These are phyloP conservation scores for Spathaspora sp. DNA, from an alignment of 1,139 yeast genomes.

Conservation along the genomic window DNA sequence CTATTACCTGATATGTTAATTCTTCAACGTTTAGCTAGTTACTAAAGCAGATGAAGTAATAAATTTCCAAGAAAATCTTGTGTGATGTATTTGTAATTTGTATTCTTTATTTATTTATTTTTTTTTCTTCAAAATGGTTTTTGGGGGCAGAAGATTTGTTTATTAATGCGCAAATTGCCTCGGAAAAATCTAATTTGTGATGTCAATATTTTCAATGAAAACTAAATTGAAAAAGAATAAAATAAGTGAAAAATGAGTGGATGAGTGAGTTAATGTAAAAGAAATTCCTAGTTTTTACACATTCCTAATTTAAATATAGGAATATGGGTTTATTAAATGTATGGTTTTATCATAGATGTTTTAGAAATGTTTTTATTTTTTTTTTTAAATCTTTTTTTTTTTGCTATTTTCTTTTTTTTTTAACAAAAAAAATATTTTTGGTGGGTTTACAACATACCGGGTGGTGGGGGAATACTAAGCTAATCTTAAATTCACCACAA, in stretches of 20 bases:
- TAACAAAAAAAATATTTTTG: too few relatives aligned
- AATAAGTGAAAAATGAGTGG: background rate
- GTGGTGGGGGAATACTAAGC: background rate
- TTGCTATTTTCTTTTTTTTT: too few relatives aligned
- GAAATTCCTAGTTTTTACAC: background rate
- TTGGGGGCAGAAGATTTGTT: background rate
- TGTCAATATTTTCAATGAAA: background rate
- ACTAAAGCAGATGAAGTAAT: background rate
- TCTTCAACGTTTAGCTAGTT: background rate
- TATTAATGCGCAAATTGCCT: background rate
- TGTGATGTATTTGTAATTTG: conserved; percentile 1
- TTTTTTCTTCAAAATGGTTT: conserved; percentile 4
- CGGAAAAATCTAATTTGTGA: background rate
- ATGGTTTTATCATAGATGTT: background rate
- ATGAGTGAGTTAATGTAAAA: too few relatives aligned
- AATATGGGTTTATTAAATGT: background rate
- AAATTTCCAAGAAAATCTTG: background rate
- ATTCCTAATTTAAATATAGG: background rate
- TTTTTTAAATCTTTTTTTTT: background rate
- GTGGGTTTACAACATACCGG: background rate
- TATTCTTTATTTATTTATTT: background rate
- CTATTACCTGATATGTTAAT: background rate
- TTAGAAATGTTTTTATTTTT: background rate
- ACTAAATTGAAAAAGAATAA: background rate
- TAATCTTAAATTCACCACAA: background rate